Conservation (phyloP, 805 yeast species). For the Metschnikowia lachancei region DNA sequence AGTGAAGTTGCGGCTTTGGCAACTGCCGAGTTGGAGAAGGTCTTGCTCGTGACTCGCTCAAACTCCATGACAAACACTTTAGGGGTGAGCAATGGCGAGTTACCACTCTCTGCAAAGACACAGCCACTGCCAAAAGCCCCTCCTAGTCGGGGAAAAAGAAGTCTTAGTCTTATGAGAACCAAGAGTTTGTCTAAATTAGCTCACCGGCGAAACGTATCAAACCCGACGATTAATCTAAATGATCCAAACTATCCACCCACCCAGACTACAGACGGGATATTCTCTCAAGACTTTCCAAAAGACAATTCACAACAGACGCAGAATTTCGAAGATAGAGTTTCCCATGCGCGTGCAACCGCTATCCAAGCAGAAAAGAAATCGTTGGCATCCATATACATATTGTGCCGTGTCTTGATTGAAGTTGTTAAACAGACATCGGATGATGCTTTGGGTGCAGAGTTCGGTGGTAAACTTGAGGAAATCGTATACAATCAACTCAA, state of each 20-base stretch:
- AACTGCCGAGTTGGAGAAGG: slow-evolving; percentile 39
- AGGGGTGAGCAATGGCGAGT: not conserved
- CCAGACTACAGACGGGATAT: not conserved
- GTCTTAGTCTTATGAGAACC: slow-evolving; percentile 40
- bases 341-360: slow-evolving; percentile 59
- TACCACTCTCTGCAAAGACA: slow-evolving; percentile 1
- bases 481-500: slow-evolving; percentile 87
- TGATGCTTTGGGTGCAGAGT: slow-evolving; percentile 70
- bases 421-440: slow-evolving; percentile 84
- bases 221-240: slow-evolving; percentile 30
- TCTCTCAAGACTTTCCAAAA: slow-evolving; percentile 1
- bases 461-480: slow-evolving; percentile 83
- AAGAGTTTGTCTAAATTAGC: slow-evolving; percentile 38
- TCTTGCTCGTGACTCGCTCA: slow-evolving; percentile 27
- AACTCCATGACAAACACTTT: not conserved
- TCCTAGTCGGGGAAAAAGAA: slow-evolving; percentile 32
- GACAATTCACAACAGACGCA: slow-evolving; percentile 12
- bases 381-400: slow-evolving; percentile 77
- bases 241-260: not conserved
- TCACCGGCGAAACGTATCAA: slow-evolving; percentile 52
- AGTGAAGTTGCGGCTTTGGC: slow-evolving; percentile 70
- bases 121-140: slow-evolving; percentile 6
- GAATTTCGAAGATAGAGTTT: slow-evolving; percentile 29
- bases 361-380: slow-evolving; percentile 85
- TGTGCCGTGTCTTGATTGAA: slow-evolving; percentile 89